Percentiles rank a stretch among this genome's conserved stretches.
Evolutionary conservation across 1,284 basidiomycete species (phyloP).

Genomic region (Prillingera fragicola): DNA sequence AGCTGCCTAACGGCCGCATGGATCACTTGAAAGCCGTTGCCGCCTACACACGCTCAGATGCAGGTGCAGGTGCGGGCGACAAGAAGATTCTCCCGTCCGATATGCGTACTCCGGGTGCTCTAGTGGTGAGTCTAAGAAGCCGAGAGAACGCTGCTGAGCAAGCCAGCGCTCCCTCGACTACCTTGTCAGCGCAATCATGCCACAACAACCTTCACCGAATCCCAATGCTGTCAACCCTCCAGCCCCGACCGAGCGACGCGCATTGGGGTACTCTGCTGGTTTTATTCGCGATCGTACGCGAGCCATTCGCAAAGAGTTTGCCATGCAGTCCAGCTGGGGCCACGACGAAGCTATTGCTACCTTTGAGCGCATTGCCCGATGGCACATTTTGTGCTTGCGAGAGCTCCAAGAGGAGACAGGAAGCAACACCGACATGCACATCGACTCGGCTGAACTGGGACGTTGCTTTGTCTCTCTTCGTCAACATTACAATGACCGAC

Average conservation of each 20-base stretch:
- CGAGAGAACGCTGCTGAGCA: neutral
- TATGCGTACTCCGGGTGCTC: constrained; percentile 75
- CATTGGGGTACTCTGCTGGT: constrained; percentile 52
- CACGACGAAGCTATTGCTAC: constrained; percentile 71
- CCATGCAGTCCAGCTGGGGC: constrained; percentile 80
- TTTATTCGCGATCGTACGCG: constrained; percentile 92
- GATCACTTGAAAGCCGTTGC: constrained; percentile 86
- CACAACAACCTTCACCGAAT: constrained; percentile 49
- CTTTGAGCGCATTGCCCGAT: constrained; percentile 87
- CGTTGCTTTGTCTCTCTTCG: constrained; percentile 70
- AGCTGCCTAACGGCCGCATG: constrained; percentile 56
- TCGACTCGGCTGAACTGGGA: constrained; percentile 40
- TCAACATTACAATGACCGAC: constrained; percentile 82
- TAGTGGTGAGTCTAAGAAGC: constrained; percentile 62
- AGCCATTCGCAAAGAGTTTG: constrained; percentile 87
- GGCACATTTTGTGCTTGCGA: constrained; percentile 84
- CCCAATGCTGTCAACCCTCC: constrained; percentile 20
- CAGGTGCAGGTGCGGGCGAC: constrained; percentile 55
- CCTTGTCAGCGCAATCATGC: constrained; percentile 75
- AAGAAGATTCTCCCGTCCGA: constrained; percentile 76
- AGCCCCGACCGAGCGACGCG: constrained; percentile 47
- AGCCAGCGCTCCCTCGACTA: constrained; percentile 79
- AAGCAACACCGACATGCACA: constrained; percentile 42
- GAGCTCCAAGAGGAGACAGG: constrained; percentile 54
- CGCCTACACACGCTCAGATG: constrained; percentile 82